Percentiles rank a stretch among this genome's conserved stretches.
Evolutionary conservation across 2,329 filamentous ascomycete genomes (phyloP).

Genomic region (Triangularia setosa): DNA sequence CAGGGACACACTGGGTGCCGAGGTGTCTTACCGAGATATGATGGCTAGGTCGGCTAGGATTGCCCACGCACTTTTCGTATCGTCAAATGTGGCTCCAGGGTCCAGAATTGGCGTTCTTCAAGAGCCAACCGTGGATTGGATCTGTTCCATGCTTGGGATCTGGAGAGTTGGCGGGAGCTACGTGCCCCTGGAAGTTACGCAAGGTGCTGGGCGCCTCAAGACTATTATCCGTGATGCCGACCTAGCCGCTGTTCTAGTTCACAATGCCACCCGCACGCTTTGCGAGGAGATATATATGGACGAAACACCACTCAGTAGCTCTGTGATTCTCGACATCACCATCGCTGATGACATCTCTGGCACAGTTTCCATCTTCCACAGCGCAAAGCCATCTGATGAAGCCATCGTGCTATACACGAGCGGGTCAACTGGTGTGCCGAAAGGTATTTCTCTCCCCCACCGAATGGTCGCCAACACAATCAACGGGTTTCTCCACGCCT

Average conservation of each 20-base stretch:
- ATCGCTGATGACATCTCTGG: background rate
- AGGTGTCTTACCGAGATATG: conserved; percentile 1
- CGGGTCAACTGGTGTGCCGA: conserved; percentile 48
- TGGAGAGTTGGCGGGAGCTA: conserved; percentile 4
- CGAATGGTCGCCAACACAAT: conserved; percentile 22
- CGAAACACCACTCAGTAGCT: background rate
- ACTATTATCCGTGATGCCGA: background rate
- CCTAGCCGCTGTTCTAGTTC: conserved; percentile 3
- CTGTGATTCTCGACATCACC: background rate
- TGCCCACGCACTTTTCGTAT: background rate
- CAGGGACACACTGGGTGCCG: conserved; percentile 1
- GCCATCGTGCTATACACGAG: conserved; percentile 46
- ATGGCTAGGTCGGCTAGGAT: background rate
- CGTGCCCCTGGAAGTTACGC: conserved; percentile 2
- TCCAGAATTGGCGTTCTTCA: conserved; percentile 1
- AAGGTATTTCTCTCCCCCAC: conserved; percentile 41
- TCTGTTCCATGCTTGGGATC: conserved; percentile 3
- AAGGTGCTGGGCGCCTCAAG: background rate
- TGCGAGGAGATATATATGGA: background rate
- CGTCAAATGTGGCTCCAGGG: background rate
- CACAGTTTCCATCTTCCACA: background rate
- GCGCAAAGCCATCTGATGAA: conserved; percentile 9
- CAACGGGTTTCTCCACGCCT: conserved; percentile 16
- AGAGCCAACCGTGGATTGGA: conserved; percentile 1
- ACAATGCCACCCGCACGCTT: background rate